phyloP scores from a whole-genome alignment of 129 eudicot species.

The Tagetes erecta region DNA sequence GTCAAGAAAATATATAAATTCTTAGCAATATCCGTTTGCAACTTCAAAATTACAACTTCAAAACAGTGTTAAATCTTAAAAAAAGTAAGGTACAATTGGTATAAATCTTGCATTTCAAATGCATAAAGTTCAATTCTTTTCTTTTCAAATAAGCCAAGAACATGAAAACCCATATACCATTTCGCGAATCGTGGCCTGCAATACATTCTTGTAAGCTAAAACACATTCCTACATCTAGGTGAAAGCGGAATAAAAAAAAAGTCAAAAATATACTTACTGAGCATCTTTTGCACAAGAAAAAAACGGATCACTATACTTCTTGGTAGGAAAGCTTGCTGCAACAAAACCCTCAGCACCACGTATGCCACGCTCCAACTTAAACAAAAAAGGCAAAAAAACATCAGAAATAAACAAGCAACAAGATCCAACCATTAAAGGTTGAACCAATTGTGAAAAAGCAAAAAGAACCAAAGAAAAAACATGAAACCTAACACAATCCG shows the following conservation, averaged over 20 bases:
- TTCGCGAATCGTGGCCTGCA: background rate
- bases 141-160: slow-evolving; percentile 4
- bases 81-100: background rate
- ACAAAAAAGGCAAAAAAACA: slow-evolving; percentile 15
- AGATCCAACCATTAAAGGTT: slow-evolving; percentile 13
- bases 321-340: slow-evolving; percentile 76
- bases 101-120: background rate
- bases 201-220: slow-evolving; percentile 4
- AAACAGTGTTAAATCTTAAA: slow-evolving; percentile 3
- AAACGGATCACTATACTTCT: slow-evolving; percentile 70
- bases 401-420: background rate
- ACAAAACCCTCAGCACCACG: slow-evolving; percentile 73
- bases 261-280: slow-evolving; percentile 56
- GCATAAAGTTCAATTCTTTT: slow-evolving; percentile 13
- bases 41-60: background rate
- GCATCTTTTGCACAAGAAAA: slow-evolving; percentile 63
- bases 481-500: slow-evolving; percentile 25
- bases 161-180: slow-evolving; percentile 3
- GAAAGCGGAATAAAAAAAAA: background rate
- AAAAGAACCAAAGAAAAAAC: slow-evolving; percentile 19
- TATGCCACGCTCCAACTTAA: slow-evolving; percentile 78
- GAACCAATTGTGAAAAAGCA: slow-evolving; percentile 5
- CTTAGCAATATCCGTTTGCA: slow-evolving; percentile 5
- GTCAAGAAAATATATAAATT: background rate
- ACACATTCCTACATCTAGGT: background rate